phyloP scores from a whole-genome alignment of 1,284 basidiomycete species.

The Prillingera fragicola region DNA sequence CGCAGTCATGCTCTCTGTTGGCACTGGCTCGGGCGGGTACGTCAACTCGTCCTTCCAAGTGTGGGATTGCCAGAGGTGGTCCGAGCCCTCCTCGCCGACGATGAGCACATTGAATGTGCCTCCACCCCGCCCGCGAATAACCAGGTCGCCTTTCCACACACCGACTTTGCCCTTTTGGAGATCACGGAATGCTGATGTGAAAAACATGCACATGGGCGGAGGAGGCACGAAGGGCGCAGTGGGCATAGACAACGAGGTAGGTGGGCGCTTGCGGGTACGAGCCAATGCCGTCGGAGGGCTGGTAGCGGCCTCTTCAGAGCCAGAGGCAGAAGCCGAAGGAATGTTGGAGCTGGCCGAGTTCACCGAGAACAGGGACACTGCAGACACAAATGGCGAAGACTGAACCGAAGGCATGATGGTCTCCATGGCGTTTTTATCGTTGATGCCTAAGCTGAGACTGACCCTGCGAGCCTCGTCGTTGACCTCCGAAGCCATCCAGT shows the following conservation, averaged over 20 bases:
- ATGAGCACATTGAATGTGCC: slow-evolving; percentile 41
- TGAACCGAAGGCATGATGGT: background rate
- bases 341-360: slow-evolving; percentile 10
- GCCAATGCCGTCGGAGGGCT: no score
- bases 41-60: slow-evolving; percentile 29
- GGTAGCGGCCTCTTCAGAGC: no score
- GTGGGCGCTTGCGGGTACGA: slow-evolving; percentile 3
- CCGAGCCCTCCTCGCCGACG: slow-evolving; percentile 35
- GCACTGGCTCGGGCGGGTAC: slow-evolving; percentile 22
- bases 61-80: slow-evolving; percentile 41
- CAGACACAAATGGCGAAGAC: slow-evolving; percentile 17
- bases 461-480: background rate
- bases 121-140: slow-evolving; percentile 34
- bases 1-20: slow-evolving; percentile 27
- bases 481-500: background rate
- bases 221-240: slow-evolving; percentile 37
- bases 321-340: background rate
- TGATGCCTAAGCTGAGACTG: background rate
- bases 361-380: slow-evolving; percentile 5
- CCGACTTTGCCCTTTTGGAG: slow-evolving; percentile 40
- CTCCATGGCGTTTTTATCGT: background rate
- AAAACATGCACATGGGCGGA: slow-evolving; percentile 48
- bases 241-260: slow-evolving; percentile 28
- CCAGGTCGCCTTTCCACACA: slow-evolving; percentile 42
- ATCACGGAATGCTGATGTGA: slow-evolving; percentile 38